Evolutionary conservation across 306 rosid genomes (phyloP), one percentile per base, ranked within the genome.

Genomic region (Prunus dulcis): DNA sequence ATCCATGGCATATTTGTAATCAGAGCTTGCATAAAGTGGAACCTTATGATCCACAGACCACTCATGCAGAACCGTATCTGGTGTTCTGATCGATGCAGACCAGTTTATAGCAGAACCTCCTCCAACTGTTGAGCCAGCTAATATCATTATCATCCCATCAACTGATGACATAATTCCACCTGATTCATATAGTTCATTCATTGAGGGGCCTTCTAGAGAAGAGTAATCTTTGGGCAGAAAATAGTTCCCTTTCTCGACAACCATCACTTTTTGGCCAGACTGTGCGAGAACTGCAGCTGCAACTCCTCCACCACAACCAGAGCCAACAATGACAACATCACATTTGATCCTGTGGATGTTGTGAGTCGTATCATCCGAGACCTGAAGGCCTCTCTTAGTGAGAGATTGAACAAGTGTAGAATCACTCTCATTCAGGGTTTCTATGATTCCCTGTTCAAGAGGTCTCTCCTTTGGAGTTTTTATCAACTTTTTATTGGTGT

Each of bases 221-320:
- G 99, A 92, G 82, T 89, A 95, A 80, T 95, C 97, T n/a, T 82
- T 34, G 2, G 97, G 51, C 50, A 85, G 90, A 81, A 92, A 95
- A 20, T 95, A 92, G 75, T 90, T 89, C 60, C 99, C 99, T 80
- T 90, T 92, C 85, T 95, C 99, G 25, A 95, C 81, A 69, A 95
- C 74, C 0, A 92, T 43, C 51, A 95, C 98, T 82, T 95, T 95
- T 25, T 80, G 83, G 69, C 99, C 99, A 0, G 97, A 83, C 41
- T 86, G 81, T 68, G 97, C 97, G 55, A 95, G 94, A 73, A 90
- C 82, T 38, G 97, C 97, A 19, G 99, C 99, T 30, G 99, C 99
- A 79, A 95, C 97, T 70, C 99, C 97, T 61, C 99, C 99, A 0
- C 99, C 97, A 6, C 97, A 85, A 64, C 98, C 99, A 6, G 99